Base-by-base conservation (phyloP, 257 asterid genomes). In the Solanum dulcamara region DNA sequence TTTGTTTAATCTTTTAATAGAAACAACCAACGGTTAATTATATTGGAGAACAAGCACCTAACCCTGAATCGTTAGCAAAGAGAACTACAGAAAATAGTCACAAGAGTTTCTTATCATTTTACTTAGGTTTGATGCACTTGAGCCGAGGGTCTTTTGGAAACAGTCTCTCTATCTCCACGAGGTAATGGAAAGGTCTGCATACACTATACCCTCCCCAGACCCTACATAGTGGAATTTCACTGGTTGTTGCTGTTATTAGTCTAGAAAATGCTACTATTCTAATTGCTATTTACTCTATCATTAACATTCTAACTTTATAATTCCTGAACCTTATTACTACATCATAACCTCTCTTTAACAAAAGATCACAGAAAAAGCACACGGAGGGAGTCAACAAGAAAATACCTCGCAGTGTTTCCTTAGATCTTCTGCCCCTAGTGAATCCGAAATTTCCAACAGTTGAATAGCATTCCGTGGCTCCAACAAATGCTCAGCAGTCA, bases 391-490 rank as follows among this genome's bases (percentile, higher is more conserved):
- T 89, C 84, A 84, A 57, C 67, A 83, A 51, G 81, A 18, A 33
- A 80, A 38, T 86, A 94, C 99, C 97, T 90, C 94, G 38, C 99
- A 94, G 81, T 93, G 93, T 72, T 90, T 91, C 92, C 90, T 93
- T 86, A 97, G 94, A 86, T 91, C 93, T 88, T 92, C 92, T 66
- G 98, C 99, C 85, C 88, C 99, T 48, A 97, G 89, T 67, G 99
- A 83, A 91, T 97, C 98, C 14, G 99, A 96, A 86, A 97, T 93
- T 91, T 97, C 99, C 80, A 97, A 92, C 86, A 97, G 86, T 89
- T 92, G 98, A 53, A 97, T 81, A 80, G 91, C 95, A 89, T 88
- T 92, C 80, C 98, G 93, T 71, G 99, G 99, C 92, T 97, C 99
- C 89, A 95, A 96, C 90, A 97, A 86, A 90, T 94, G 91, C 89